phyloP scores from a whole-genome alignment of 306 rosid genomes.

The Castanea mollissima region DNA sequence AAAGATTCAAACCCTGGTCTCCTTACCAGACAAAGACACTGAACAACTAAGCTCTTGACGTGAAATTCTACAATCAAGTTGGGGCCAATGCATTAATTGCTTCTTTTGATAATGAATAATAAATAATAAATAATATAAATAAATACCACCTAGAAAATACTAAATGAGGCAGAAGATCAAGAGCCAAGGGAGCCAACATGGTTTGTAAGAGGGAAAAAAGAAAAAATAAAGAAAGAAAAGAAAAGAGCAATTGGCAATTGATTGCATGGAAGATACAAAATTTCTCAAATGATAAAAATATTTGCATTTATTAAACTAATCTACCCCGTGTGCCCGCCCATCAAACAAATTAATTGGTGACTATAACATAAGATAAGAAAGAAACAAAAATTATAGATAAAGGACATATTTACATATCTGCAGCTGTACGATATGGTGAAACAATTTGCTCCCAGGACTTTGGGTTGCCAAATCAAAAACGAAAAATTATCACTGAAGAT shows the following conservation, averaged over 20 bases:
- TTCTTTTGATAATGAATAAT: not conserved
- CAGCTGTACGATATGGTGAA: constrained; percentile 26
- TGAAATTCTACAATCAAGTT: not conserved
- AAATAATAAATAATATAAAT: not conserved
- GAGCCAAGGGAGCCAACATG: not conserved
- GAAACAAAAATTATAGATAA: constrained; percentile 10
- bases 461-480: constrained; percentile 34
- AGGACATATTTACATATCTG: constrained; percentile 56
- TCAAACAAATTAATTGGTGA: constrained; percentile 7
- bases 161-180: not conserved
- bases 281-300: constrained; percentile 33
- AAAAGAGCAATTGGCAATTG: not conserved
- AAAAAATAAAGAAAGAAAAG: not conserved
- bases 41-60: no score
- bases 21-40: no score
- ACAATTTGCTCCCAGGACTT: constrained; percentile 28
- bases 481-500: constrained; percentile 22
- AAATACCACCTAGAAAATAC: not conserved
- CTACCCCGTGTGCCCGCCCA: constrained; percentile 28
- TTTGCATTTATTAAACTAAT: constrained; percentile 41
- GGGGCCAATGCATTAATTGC: not conserved
- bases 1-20: no score
- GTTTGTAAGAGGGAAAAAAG: not conserved
- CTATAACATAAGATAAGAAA: constrained; percentile 23
- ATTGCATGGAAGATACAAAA: constrained; percentile 28